phyloP scores from a whole-genome alignment of 495 filamentous ascomycete genomes.

The Aspergillus bridgeri region DNA sequence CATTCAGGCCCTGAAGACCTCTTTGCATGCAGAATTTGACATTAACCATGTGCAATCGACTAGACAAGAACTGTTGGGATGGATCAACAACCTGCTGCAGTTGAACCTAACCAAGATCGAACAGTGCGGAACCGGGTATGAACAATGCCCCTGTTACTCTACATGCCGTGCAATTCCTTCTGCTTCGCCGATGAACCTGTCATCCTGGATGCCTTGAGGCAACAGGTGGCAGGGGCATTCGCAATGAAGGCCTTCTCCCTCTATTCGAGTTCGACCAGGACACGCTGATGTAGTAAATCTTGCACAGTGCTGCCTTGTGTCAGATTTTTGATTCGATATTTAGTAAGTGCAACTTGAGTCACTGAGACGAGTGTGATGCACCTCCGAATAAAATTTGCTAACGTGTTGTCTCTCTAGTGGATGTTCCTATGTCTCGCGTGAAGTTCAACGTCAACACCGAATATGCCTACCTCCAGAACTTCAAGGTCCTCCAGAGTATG shows the following conservation, averaged over 20 bases:
- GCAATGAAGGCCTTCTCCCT: neutral
- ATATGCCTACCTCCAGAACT: constrained; percentile 97
- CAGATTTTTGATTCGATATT: constrained; percentile 97
- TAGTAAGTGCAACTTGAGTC: constrained; percentile 47
- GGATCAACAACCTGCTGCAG: constrained; percentile 96
- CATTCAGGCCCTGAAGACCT: constrained; percentile 13
- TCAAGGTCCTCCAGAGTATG: constrained; percentile 93
- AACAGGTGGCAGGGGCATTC: neutral
- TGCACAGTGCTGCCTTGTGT: constrained; percentile 84
- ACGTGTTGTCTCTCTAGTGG: constrained; percentile 50
- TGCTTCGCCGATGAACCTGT: neutral
- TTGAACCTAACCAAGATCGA: constrained; percentile 98
- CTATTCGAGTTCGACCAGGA: neutral
- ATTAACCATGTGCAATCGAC: neutral
- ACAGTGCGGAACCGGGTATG: constrained; percentile 98
- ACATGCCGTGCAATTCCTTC: neutral
- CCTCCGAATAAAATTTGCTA: constrained; percentile 8
- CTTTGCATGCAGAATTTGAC: neutral
- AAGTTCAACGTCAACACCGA: constrained; percentile 98
- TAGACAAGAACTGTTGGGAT: constrained; percentile 94
- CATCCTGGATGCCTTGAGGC: neutral
- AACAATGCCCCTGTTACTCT: constrained; percentile 28
- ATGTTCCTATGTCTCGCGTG: constrained; percentile 93
- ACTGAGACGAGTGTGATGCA: neutral
- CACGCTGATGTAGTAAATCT: constrained; percentile 18